phyloP scores from a whole-genome alignment of 164 flowering plant genomes.

The Malania oleifera region DNA sequence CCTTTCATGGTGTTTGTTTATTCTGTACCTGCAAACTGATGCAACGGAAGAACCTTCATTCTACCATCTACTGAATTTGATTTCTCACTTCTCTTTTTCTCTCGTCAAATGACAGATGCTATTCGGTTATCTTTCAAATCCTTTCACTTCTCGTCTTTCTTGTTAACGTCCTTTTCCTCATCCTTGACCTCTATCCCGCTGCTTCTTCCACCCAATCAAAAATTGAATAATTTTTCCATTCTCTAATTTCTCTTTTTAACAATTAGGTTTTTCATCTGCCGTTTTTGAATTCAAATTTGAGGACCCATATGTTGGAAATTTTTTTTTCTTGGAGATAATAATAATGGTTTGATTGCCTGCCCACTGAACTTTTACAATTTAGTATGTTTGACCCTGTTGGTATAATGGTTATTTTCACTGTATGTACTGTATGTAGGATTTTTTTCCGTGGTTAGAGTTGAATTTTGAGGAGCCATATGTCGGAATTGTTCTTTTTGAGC shows the following conservation, averaged over 20 bases:
- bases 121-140: conserved; percentile 23
- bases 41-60: background rate
- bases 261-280: background rate
- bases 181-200: conserved; percentile 25
- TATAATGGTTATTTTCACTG: too few species aligned
- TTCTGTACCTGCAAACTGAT: too few species aligned
- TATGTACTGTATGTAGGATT: too few species aligned
- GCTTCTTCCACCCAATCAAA: conserved; percentile 16
- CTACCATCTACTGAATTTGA: background rate
- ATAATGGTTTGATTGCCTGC: too few species aligned
- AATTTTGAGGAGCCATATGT: too few species aligned
- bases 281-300: background rate
- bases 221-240: conserved; percentile 4
- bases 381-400: too few species aligned
- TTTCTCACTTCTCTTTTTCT: background rate
- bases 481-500: too few species aligned
- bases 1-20: too few species aligned
- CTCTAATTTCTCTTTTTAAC: conserved; percentile 1
- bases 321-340: background rate
- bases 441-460: too few species aligned
- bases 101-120: conserved; percentile 43
- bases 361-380: too few species aligned
- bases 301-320: conserved; percentile 8
- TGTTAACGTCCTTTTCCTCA: conserved; percentile 17
- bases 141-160: conserved; percentile 19